Percentiles rank a stretch among this genome's conserved stretches.
Conservation (phyloP, 352 stramenopile genomes). For the Phytophthora cryptogea region DNA sequence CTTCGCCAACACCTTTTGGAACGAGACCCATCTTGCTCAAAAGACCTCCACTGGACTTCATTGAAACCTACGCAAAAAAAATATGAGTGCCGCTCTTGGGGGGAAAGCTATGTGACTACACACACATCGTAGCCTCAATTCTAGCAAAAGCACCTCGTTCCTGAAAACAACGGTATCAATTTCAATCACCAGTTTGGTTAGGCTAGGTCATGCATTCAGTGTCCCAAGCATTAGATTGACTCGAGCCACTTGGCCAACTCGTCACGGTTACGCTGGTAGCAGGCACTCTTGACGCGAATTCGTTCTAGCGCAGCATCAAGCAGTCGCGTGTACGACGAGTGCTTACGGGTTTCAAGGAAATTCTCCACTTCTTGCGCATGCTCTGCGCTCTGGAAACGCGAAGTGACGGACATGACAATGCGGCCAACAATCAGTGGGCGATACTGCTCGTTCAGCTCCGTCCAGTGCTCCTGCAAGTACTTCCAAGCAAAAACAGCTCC, state of each 20-base stretch:
- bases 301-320: slow-evolving; percentile 73
- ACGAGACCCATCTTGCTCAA: no score
- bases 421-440: slow-evolving; percentile 62
- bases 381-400: slow-evolving; percentile 66
- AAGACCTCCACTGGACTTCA: no score
- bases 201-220: neutral
- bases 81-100: no score
- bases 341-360: slow-evolving; percentile 69
- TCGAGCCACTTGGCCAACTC: slow-evolving; percentile 63
- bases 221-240: slow-evolving; percentile 13
- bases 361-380: slow-evolving; percentile 57
- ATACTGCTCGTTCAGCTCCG: slow-evolving; percentile 67
- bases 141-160: no score
- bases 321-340: slow-evolving; percentile 66
- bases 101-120: no score
- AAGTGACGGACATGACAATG: slow-evolving; percentile 65
- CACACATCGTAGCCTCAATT: no score
- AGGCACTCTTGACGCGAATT: slow-evolving; percentile 74
- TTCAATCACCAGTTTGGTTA: neutral
- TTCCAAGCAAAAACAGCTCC: slow-evolving; percentile 65
- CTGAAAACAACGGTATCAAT: neutral
- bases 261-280: slow-evolving; percentile 58
- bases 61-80: no score
- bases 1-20: no score
- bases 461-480: slow-evolving; percentile 79